Conservation (phyloP, 2,329 filamentous ascomycete species). For the Graphium sp. region DNA sequence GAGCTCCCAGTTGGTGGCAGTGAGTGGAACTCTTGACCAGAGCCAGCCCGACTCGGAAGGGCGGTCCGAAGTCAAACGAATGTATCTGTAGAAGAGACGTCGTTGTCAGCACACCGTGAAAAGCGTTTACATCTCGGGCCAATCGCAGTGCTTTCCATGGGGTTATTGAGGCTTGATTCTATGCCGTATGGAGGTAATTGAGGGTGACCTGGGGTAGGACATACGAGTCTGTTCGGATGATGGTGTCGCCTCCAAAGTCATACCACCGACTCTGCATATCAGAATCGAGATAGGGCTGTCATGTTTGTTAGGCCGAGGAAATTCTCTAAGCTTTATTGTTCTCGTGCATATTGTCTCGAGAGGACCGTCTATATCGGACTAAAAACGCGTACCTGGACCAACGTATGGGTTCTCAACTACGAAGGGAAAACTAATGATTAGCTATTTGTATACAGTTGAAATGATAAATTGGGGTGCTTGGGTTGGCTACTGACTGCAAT, state of each 20-base stretch:
- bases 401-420: constrained; percentile 74
- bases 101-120: not conserved
- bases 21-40: constrained; percentile 85
- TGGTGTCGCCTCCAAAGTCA: constrained; percentile 92
- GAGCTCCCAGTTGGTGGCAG: constrained; percentile 97
- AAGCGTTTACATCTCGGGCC: not conserved
- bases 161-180: too few relatives aligned
- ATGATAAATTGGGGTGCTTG: not conserved
- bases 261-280: constrained; percentile 99
- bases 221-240: constrained; percentile 58
- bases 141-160: not conserved
- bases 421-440: constrained; percentile 5
- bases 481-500: constrained; percentile 8
- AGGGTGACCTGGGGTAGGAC: constrained; percentile 1
- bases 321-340: constrained; percentile 8
- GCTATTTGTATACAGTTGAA: not conserved
- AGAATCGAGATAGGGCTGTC: constrained; percentile 85
- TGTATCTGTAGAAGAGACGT: constrained; percentile 42
- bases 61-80: constrained; percentile 80
- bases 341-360: constrained; percentile 7
- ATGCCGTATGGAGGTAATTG: not conserved
- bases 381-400: constrained; percentile 49
- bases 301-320: constrained; percentile 7
- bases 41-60: constrained; percentile 86
- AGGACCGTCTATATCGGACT: constrained; percentile 3